Percentiles rank a stretch among this genome's conserved stretches.
Evolutionary conservation across 2,329 filamentous ascomycete species (phyloP).

Genomic region (Colletotrichum magnum): DNA sequence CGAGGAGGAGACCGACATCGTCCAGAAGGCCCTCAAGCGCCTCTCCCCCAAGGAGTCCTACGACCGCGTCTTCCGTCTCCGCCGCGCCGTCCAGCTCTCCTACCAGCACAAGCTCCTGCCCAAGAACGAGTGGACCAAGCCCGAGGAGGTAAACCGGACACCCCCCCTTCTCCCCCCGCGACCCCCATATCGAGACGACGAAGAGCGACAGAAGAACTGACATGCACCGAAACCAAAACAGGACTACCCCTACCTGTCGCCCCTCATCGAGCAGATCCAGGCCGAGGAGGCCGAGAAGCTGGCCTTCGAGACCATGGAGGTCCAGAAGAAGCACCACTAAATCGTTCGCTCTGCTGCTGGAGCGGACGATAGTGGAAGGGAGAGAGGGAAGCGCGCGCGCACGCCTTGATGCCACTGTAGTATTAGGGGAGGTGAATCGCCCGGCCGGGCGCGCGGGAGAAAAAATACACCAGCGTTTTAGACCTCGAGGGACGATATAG

Average conservation of each 20-base stretch:
- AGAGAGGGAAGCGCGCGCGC: constrained; percentile 15
- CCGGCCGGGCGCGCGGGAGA: constrained; percentile 34
- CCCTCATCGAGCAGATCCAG: constrained; percentile 66
- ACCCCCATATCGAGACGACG: not conserved
- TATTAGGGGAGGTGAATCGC: constrained; percentile 35
- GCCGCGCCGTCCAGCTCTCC: constrained; percentile 88
- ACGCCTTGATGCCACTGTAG: constrained; percentile 35
- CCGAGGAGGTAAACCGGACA: constrained; percentile 60
- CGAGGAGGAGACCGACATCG: constrained; percentile 89
- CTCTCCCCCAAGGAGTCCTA: constrained; percentile 92
- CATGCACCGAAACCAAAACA: constrained; percentile 43
- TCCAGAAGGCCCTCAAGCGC: constrained; percentile 91
- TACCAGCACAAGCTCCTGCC: constrained; percentile 75
- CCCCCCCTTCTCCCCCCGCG: not conserved
- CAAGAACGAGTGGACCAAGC: constrained; percentile 72
- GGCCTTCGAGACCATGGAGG: constrained; percentile 64
- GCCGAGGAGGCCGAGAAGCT: constrained; percentile 66
- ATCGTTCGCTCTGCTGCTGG: constrained; percentile 6
- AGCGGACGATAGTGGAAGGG: not conserved
- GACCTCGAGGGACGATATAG: constrained; percentile 22
- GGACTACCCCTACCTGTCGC: constrained; percentile 69
- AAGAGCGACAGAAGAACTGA: constrained; percentile 29
- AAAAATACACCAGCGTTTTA: constrained; percentile 25
- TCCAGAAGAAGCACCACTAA: constrained; percentile 63
- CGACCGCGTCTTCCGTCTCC: constrained; percentile 97